Percentiles rank a stretch among this genome's conserved stretches.
Conservation (phyloP, 768 basidiomycete species). For the Steccherinum ochraceum region DNA sequence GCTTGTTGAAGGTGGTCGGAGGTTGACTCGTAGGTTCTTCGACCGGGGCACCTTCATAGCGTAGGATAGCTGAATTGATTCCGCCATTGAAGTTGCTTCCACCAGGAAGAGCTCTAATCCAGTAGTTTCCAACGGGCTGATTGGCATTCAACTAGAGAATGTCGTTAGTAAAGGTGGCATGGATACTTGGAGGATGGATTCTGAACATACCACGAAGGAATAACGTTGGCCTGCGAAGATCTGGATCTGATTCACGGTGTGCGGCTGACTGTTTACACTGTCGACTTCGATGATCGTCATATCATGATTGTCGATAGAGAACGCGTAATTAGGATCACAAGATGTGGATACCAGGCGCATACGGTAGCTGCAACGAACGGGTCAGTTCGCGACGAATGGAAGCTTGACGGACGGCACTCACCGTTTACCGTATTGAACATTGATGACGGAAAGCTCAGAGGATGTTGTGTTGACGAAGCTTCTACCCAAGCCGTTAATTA, state of each 20-base stretch:
- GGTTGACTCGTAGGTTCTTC: slow-evolving; percentile 34
- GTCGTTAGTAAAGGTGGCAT: slow-evolving; percentile 20
- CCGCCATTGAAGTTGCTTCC: slow-evolving; percentile 30
- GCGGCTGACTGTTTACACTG: slow-evolving; percentile 1
- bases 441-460: slow-evolving; percentile 15
- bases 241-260: slow-evolving; percentile 1
- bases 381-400: slow-evolving; percentile 26
- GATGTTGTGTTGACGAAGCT: slow-evolving; percentile 12
- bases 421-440: slow-evolving; percentile 15
- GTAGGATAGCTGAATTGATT: slow-evolving; percentile 44
- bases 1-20: slow-evolving; percentile 19
- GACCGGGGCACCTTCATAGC: slow-evolving; percentile 39
- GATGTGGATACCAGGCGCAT: not conserved
- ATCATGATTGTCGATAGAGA: slow-evolving; percentile 28
- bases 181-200: slow-evolving; percentile 26
- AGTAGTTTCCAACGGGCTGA: slow-evolving; percentile 42
- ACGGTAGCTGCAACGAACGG: not conserved
- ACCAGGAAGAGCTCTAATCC: slow-evolving; percentile 45
- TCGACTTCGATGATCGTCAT: slow-evolving; percentile 13
- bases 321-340: slow-evolving; percentile 25
- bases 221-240: slow-evolving; percentile 5
- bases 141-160: slow-evolving; percentile 30
- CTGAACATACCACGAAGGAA: slow-evolving; percentile 15
- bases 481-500: slow-evolving; percentile 44
- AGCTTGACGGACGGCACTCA: slow-evolving; percentile 23